Base-by-base conservation (phyloP, 257 asterid genomes). In the Primulina tabacum region DNA sequence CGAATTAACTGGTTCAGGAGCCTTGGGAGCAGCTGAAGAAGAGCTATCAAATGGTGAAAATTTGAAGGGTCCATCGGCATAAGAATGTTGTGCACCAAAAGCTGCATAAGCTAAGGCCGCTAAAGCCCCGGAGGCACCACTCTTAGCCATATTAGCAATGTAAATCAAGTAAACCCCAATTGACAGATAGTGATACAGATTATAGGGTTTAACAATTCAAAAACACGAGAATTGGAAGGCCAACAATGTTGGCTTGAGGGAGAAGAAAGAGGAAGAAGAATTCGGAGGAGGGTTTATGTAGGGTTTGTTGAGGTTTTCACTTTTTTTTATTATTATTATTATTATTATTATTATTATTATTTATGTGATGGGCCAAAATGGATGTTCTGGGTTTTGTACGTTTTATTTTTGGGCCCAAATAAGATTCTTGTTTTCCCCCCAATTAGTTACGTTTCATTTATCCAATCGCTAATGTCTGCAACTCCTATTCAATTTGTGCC, bases 101-200 rank as follows among this genome's bases (percentile, higher is more conserved):
- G 84, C 30, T 4, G 90, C 90, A 65, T 90, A 82, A 11, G 88
- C 86, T 26, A 87, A 26, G 75, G 92, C 86, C 50, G 95, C 89
- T 62, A 87, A 58, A 71, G 88, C 53, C 81, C 93, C 95, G 11
- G 88, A 79, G 55, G 84, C 89, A 69, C 75, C 82, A 37, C 64
- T 75, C 72, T 80, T 86, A 2, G 84, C 80, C 96, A 89, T 86
- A 73, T 73, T 69, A 16, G 16, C 3, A 2, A 34, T 37, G 26
- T 40, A 21, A 33, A 17, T 55, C 33, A 16, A 24, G 17, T 28
- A 52, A 63, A 9, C n/a, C 37, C 40, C 28, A 59, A 65, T 11
- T 18, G 20, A 1, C 18, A 29, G 12, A 9, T 10, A 3, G 2
- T 17, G 55, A 60, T 18, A 8, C 6, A 71, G 53, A 32, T n/a